phyloP scores from a whole-genome alignment of 495 filamentous ascomycete species.

The Tuber aestivum region DNA sequence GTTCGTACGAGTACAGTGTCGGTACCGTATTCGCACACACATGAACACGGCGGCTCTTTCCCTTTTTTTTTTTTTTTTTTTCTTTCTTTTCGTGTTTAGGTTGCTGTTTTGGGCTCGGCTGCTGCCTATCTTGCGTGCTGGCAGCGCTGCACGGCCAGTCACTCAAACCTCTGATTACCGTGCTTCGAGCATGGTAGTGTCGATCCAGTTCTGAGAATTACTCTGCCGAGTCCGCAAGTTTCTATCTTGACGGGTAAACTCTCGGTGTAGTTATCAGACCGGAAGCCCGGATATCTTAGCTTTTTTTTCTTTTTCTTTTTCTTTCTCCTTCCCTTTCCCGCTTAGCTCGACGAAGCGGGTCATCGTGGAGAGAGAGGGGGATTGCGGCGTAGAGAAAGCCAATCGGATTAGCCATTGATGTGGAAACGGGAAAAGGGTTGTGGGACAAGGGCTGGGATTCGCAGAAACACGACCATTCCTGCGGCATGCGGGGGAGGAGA shows the following conservation, averaged over 20 bases:
- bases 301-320: neutral
- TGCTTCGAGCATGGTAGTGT: too few relatives aligned
- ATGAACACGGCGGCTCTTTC: neutral
- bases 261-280: neutral
- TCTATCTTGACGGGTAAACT: neutral
- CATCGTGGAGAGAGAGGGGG: neutral
- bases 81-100: neutral
- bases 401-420: neutral
- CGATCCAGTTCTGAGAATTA: slow-evolving; percentile 1
- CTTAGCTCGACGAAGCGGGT: neutral
- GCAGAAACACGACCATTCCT: neutral
- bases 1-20: too few relatives aligned
- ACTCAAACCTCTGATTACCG: neutral
- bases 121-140: neutral
- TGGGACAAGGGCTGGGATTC: neutral
- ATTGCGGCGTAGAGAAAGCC: too few relatives aligned
- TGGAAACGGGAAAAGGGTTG: neutral
- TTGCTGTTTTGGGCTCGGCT: neutral
- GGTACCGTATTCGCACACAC: neutral
- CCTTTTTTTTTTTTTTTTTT: too few relatives aligned
- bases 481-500: neutral
- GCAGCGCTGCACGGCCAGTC: neutral
- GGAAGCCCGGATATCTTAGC: neutral
- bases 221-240: neutral
- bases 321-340: neutral